These are phyloP conservation scores for Vigna hirtella DNA, from an alignment of 306 rosid genomes.

Conservation along the genomic window DNA sequence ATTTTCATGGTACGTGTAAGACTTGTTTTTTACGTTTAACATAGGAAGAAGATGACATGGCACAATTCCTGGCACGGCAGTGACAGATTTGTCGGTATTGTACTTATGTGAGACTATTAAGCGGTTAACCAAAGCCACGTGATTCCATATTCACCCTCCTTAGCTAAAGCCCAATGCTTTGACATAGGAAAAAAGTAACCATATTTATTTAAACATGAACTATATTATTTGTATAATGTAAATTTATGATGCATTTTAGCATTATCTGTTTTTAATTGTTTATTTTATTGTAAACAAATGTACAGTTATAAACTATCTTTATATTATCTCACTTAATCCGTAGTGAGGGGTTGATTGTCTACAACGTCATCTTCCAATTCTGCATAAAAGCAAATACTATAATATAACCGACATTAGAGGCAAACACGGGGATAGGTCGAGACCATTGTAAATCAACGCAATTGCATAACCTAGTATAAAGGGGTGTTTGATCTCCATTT, in stretches of 20 bases:
- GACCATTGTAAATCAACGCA: too few relatives aligned
- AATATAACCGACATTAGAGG: background rate
- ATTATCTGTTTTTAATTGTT: background rate
- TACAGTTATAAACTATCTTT: background rate
- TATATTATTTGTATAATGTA: background rate
- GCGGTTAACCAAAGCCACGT: background rate
- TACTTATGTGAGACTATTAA: background rate
- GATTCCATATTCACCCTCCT: slow-evolving; percentile 1
- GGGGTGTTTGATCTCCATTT: background rate
- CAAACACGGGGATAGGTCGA: background rate
- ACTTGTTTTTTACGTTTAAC: background rate
- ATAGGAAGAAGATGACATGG: background rate
- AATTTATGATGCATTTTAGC: background rate
- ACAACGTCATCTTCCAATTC: background rate
- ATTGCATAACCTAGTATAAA: background rate
- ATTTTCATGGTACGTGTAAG: slow-evolving; percentile 5
- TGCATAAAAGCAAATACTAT: background rate
- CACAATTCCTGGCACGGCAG: background rate
- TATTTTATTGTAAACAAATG: background rate
- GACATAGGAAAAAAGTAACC: background rate
- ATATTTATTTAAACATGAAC: background rate
- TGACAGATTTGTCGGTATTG: slow-evolving; percentile 7
- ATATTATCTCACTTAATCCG: background rate
- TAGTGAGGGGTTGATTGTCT: background rate
- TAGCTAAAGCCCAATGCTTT: background rate